Conservation (phyloP, 305 asterid genomes). For the Vinca major region DNA sequence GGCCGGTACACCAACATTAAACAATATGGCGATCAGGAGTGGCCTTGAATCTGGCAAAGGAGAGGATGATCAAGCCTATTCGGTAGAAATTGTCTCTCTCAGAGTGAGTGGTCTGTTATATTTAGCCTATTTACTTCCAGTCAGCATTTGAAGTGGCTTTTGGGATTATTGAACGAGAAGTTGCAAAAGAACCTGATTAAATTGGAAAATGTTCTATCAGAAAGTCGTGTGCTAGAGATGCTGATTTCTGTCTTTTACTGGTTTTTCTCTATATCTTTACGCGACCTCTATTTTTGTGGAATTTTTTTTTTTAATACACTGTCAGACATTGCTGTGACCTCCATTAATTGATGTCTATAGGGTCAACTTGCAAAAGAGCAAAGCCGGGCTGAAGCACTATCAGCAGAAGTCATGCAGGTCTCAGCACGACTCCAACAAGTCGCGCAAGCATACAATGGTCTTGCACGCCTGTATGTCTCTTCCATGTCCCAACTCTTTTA, state of each 20-base stretch:
- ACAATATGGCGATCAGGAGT: conserved; percentile 27
- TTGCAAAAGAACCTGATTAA: neutral
- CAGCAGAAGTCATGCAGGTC: conserved; percentile 72
- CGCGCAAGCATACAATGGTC: conserved; percentile 59
- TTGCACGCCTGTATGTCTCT: conserved; percentile 66
- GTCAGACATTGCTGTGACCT: neutral
- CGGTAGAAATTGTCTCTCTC: conserved; percentile 44
- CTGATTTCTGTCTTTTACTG: neutral
- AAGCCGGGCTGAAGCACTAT: conserved; percentile 71
- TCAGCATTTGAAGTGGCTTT: neutral
- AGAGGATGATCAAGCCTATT: conserved; percentile 23
- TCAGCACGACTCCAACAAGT: conserved; percentile 79
- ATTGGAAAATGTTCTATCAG: neutral
- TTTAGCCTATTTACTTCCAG: neutral
- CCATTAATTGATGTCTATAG: conserved; percentile 24
- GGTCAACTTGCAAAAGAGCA: conserved; percentile 66
- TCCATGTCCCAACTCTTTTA: conserved; percentile 8
- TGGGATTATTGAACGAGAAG: neutral
- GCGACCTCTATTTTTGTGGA: neutral
- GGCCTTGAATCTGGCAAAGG: conserved; percentile 33
- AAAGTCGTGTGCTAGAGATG: neutral
- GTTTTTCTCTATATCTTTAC: too few species aligned
- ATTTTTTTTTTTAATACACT: too few species aligned
- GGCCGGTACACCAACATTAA: conserved; percentile 30
- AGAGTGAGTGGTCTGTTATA: conserved; percentile 36